Percentiles rank a stretch among this genome's conserved stretches.
Evolutionary conservation across 306 rosid genomes (phyloP).

Genomic region (Trichosanthes truncata): DNA sequence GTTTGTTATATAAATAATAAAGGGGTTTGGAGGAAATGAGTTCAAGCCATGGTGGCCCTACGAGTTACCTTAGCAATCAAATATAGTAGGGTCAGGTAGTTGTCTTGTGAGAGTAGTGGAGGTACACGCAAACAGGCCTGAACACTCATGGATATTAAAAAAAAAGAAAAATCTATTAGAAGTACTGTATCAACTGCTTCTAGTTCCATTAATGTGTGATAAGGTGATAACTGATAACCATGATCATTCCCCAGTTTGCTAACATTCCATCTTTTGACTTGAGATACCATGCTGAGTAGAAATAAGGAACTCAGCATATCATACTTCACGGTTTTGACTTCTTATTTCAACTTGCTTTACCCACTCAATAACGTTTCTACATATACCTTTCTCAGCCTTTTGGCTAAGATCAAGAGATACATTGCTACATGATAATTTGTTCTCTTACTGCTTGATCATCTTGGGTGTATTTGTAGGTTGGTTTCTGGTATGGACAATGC

Average conservation of each 20-base stretch:
- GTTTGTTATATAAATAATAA: no score
- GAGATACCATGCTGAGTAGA: neutral
- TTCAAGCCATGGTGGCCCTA: no score
- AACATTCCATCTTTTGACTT: neutral
- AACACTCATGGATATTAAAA: no score
- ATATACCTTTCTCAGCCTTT: neutral
- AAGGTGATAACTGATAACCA: neutral
- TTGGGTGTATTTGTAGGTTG: constrained; percentile 45
- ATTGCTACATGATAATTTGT: neutral
- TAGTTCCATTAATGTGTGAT: neutral
- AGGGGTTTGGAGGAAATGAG: no score
- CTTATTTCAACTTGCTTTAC: neutral
- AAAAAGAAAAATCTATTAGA: neutral
- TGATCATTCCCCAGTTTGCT: neutral
- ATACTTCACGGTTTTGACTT: neutral
- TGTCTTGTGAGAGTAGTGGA: no score
- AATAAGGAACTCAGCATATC: neutral
- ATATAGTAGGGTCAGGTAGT: no score
- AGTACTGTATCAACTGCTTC: neutral
- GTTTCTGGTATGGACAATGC: constrained; percentile 55
- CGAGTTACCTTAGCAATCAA: no score
- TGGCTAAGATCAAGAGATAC: neutral
- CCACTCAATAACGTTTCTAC: neutral
- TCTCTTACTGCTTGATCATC: neutral
- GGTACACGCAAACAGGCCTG: no score